These are phyloP conservation scores for Linnemannia schmuckeri DNA, from an alignment of 192 early-diverging fungal genomes.

Conservation along the genomic window DNA sequence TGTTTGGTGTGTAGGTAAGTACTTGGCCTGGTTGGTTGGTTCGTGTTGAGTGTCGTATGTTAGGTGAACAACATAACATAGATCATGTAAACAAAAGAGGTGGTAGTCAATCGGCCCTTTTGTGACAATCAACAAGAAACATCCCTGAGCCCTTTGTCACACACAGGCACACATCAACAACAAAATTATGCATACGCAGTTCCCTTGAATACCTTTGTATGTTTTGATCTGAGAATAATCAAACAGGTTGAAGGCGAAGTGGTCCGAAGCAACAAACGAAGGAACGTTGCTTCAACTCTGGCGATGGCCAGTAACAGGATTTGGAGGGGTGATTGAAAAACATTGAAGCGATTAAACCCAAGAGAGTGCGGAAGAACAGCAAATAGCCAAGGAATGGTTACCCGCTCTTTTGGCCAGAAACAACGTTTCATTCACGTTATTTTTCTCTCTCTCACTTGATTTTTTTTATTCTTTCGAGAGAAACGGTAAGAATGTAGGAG, in stretches of 20 bases:
- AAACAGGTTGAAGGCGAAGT: neutral
- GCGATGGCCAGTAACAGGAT: neutral
- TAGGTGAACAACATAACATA: neutral
- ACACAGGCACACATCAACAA: neutral
- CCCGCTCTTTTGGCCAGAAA: constrained; percentile 1
- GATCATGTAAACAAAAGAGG: neutral
- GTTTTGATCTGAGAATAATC: neutral
- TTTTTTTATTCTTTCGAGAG: neutral
- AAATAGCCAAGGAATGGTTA: neutral
- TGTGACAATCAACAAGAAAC: neutral
- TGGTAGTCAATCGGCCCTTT: neutral
- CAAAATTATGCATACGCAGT: neutral
- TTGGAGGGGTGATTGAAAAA: neutral
- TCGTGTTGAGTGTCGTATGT: neutral
- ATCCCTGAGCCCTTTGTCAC: neutral
- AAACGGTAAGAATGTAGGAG: neutral
- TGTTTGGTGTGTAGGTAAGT: neutral
- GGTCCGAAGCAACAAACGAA: neutral
- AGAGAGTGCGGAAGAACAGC: neutral
- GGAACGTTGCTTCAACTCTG: neutral
- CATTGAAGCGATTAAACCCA: neutral
- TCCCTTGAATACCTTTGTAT: no score
- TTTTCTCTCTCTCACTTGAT: neutral
- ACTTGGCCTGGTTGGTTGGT: neutral
- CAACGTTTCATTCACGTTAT: neutral